A percentile compares a stretch with the other conserved stretches of the same genome.
phyloP scores from a whole-genome alignment of 257 asterid genomes.

The Solanum appendiculatum region DNA sequence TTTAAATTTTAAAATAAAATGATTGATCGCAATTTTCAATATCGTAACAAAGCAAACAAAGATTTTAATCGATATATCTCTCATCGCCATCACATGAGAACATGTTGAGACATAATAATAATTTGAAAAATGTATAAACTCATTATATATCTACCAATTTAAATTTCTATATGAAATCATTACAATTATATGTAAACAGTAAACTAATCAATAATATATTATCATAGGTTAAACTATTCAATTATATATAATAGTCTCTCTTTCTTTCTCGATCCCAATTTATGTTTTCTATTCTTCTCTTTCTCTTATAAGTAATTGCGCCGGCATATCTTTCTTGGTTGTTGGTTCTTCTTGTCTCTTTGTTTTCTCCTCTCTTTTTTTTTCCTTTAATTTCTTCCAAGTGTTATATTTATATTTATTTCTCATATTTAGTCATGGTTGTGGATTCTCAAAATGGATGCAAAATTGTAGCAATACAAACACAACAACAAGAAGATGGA shows the following conservation, averaged over 20 bases:
- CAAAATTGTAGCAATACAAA: not conserved
- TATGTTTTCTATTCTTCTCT: not conserved
- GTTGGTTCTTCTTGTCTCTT: not conserved
- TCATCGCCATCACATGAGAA: not conserved
- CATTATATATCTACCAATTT: not conserved
- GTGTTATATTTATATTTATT: not conserved
- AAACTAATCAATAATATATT: not conserved
- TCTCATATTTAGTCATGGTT: not conserved
- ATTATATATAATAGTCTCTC: not conserved
- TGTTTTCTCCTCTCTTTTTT: not conserved
- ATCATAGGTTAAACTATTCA: not conserved
- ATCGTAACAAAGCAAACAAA: not conserved
- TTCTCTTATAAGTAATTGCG: not conserved
- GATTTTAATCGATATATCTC: accelerated
- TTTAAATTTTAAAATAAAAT: not conserved
- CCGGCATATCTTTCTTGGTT: not conserved
- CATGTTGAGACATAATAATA: not conserved
- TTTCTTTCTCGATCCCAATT: not conserved
- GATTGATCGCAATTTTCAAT: not conserved
- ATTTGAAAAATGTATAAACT: not conserved
- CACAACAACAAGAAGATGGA: not conserved
- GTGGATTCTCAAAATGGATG: not conserved
- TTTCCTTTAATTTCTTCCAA: not conserved
- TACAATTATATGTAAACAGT: not conserved
- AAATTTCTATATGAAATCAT: not conserved